A percentile compares a stretch with the other conserved stretches of the same genome.
Conservation (phyloP, 2,329 filamentous ascomycete species). For the Blastomyces silverae region DNA sequence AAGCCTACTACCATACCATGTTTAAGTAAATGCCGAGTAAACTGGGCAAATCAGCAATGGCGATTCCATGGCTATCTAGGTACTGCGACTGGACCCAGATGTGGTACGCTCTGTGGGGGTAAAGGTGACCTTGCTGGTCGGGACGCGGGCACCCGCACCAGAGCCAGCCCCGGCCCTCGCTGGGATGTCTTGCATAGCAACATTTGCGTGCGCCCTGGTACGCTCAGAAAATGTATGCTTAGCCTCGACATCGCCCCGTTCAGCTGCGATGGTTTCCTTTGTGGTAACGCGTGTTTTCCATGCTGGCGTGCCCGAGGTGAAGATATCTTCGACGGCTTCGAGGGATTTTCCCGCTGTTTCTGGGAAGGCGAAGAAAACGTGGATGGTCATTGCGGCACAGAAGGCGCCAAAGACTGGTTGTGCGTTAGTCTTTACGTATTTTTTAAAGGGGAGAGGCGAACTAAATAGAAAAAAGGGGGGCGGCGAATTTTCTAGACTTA, state of each 20-base stretch:
- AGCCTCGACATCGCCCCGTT: slow-evolving; percentile 15
- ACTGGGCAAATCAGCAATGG: background rate
- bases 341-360: slow-evolving; percentile 61
- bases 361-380: slow-evolving; percentile 56
- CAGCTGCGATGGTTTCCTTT: slow-evolving; percentile 9
- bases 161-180: background rate
- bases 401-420: slow-evolving; percentile 57
- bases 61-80: background rate
- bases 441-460: background rate
- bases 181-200: background rate
- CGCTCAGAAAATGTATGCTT: background rate
- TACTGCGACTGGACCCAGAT: background rate
- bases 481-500: background rate
- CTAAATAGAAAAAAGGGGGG: background rate
- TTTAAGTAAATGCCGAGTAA: background rate
- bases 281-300: slow-evolving; percentile 14
- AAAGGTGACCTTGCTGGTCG: background rate
- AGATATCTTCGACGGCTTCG: slow-evolving; percentile 65
- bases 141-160: background rate
- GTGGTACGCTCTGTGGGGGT: background rate
- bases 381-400: slow-evolving; percentile 56
- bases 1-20: background rate
- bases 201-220: background rate
- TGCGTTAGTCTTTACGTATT: background rate
- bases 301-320: slow-evolving; percentile 28